These are phyloP conservation scores for Penicillium corylophilum DNA, from an alignment of 2,329 filamentous ascomycete species.

Conservation along the genomic window DNA sequence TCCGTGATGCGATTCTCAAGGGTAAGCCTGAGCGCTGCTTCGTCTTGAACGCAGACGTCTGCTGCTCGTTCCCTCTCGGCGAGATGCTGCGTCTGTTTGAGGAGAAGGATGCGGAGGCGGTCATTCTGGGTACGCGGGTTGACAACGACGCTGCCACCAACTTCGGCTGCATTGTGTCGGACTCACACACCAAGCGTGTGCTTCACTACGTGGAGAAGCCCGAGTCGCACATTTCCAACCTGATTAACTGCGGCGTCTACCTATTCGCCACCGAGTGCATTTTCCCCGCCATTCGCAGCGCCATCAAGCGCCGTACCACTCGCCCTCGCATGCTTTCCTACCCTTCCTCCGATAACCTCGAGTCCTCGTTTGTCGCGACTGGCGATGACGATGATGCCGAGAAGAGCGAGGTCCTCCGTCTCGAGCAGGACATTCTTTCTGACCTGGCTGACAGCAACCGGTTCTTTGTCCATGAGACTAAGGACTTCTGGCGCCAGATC, in stretches of 20 bases:
- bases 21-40: conserved; percentile 93
- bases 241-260: conserved; percentile 99
- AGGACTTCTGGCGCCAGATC: conserved; percentile 99
- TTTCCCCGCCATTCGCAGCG: conserved; percentile 90
- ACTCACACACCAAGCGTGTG: conserved; percentile 88
- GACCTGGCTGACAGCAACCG: conserved; percentile 96
- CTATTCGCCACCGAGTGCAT: conserved; percentile 94
- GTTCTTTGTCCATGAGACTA: conserved; percentile 98
- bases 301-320: conserved; percentile 93
- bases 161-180: conserved; percentile 97
- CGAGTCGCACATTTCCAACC: conserved; percentile 93
- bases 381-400: conserved; percentile 69
- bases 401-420: conserved; percentile 82
- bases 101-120: conserved; percentile 92
- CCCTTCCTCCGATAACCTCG: conserved; percentile 90
- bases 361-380: conserved; percentile 61
- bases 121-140: conserved; percentile 91
- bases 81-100: conserved; percentile 95
- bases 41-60: conserved; percentile 96
- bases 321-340: conserved; percentile 91
- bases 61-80: conserved; percentile 93
- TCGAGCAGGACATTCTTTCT: conserved; percentile 95
- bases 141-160: conserved; percentile 88
- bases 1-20: conserved; percentile 97
- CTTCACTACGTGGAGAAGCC: conserved; percentile 99